Evolutionary conservation across 257 asterid species (phyloP).

Genomic region (Ajuga chamaepitys): DNA sequence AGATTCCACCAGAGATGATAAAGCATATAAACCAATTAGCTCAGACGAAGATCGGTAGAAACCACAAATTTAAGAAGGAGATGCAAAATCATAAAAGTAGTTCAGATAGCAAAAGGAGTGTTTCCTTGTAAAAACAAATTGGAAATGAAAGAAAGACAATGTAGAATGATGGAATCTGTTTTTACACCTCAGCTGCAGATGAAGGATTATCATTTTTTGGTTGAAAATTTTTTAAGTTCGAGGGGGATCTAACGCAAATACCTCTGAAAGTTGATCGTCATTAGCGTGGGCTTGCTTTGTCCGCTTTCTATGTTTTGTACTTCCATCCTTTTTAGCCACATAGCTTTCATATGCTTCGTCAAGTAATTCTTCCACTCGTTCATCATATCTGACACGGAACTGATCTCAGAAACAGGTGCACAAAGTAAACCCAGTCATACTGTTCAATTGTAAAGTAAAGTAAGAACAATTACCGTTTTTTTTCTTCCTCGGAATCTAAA

Average conservation of each 20-base stretch:
- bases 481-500: constrained; percentile 87
- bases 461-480: constrained; percentile 41
- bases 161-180: too few species aligned
- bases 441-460: constrained; percentile 6
- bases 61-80: too few species aligned
- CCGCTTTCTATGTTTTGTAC: constrained; percentile 76
- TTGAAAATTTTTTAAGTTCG: neutral
- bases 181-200: too few species aligned
- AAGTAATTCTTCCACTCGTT: constrained; percentile 54
- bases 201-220: neutral
- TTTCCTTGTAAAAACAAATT: neutral
- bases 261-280: constrained; percentile 58
- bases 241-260: constrained; percentile 19
- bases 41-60: too few species aligned
- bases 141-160: neutral
- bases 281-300: constrained; percentile 46
- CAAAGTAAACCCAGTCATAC: neutral
- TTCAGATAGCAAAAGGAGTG: too few species aligned
- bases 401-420: too few species aligned
- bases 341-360: constrained; percentile 77
- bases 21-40: too few species aligned
- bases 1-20: too few species aligned
- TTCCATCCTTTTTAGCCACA: constrained; percentile 72
- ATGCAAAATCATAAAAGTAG: too few species aligned
- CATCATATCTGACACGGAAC: constrained; percentile 72